phyloP scores from a whole-genome alignment of 1,284 basidiomycete genomes.

The Cutaneotrichosporon arboriforme region DNA sequence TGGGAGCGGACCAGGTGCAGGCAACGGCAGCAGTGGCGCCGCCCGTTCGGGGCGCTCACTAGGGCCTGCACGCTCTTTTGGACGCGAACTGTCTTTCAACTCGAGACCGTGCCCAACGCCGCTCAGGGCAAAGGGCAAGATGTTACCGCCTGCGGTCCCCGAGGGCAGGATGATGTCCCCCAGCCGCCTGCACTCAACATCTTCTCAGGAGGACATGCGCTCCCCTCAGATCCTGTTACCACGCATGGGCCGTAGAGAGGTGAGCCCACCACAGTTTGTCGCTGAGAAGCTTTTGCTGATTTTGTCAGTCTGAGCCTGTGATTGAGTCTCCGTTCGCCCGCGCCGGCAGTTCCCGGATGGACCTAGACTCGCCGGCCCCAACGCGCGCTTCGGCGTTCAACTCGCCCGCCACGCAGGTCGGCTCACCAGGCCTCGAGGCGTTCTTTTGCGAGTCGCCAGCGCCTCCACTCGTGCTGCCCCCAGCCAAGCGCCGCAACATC shows the following conservation, averaged over 20 bases:
- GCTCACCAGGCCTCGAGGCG: conserved; percentile 40
- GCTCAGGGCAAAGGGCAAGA: conserved; percentile 26
- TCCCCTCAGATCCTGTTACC: conserved; percentile 25
- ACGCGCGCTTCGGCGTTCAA: conserved; percentile 8
- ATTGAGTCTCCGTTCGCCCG: conserved; percentile 12
- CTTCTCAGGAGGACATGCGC: conserved; percentile 33
- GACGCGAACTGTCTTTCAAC: conserved; percentile 35
- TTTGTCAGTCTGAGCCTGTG: conserved; percentile 15
- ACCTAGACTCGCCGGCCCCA: conserved; percentile 37
- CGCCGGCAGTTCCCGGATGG: conserved; percentile 25
- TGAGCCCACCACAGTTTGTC: conserved; percentile 10
- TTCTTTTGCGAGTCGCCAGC: conserved; percentile 45
- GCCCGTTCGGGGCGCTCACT: background rate
- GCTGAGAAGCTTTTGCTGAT: background rate
- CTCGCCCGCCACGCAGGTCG: conserved; percentile 24
- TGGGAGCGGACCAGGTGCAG: background rate
- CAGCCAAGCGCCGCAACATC: conserved; percentile 32
- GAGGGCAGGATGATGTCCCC: conserved; percentile 19
- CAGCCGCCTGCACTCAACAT: conserved; percentile 37
- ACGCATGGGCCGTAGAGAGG: conserved; percentile 30
- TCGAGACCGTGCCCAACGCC: no score
- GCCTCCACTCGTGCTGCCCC: conserved; percentile 22
- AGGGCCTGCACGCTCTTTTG: conserved; percentile 28
- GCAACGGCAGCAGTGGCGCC: background rate
- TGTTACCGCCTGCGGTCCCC: conserved; percentile 37